These are phyloP conservation scores for Exophiala sideris DNA, from an alignment of 2,329 filamentous ascomycete genomes.

Conservation along the genomic window DNA sequence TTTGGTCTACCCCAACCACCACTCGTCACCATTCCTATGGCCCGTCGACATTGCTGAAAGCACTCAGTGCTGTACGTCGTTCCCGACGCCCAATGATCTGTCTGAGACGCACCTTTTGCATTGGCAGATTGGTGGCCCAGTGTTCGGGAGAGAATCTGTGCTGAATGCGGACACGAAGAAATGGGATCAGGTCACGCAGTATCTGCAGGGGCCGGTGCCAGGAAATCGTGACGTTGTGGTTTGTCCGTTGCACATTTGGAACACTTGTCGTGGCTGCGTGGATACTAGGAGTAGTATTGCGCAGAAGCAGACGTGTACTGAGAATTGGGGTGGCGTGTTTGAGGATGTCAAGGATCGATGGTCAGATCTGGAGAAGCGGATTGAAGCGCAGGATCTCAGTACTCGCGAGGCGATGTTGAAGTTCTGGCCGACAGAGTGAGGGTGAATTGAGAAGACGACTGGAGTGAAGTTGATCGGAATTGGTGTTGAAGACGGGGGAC, in stretches of 20 bases:
- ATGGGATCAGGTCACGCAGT: neutral
- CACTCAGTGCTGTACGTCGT: neutral
- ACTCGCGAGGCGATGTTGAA: neutral
- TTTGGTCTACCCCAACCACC: neutral
- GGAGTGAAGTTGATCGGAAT: neutral
- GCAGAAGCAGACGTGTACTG: neutral
- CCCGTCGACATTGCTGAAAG: neutral
- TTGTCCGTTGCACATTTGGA: neutral
- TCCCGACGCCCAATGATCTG: slow-evolving; percentile 2
- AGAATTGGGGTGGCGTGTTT: neutral
- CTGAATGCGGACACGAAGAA: neutral
- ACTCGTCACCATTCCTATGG: neutral
- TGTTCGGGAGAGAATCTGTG: neutral
- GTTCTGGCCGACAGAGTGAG: neutral
- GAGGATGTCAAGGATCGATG: neutral
- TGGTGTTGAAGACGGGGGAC: neutral
- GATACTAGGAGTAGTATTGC: neutral
- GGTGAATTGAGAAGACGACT: neutral
- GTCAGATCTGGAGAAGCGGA: neutral
- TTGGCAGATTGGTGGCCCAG: neutral
- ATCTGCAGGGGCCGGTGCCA: neutral
- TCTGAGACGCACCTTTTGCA: slow-evolving; percentile 1
- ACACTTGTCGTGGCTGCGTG: neutral
- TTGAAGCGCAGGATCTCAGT: neutral
- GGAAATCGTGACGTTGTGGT: slow-evolving; percentile 1